Evolutionary conservation across 306 rosid species (phyloP).

Genomic region (Citrullus amarus): DNA sequence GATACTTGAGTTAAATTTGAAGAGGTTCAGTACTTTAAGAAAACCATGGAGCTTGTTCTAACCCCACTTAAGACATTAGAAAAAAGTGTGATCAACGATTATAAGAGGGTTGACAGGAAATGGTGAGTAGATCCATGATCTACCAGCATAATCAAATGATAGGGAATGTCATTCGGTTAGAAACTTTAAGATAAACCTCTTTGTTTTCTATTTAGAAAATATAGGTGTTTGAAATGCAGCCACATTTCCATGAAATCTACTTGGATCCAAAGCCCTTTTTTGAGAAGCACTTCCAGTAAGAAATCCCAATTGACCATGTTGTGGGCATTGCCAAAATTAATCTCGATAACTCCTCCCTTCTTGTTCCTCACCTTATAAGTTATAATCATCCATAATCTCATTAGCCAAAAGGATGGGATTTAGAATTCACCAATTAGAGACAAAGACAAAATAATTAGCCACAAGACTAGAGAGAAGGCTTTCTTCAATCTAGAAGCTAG

Average conservation of each 20-base stretch:
- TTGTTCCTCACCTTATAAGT: neutral
- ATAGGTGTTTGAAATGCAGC: neutral
- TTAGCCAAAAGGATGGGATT: neutral
- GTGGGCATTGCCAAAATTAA: neutral
- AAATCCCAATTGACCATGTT: neutral
- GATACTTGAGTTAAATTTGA: neutral
- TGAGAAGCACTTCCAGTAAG: neutral
- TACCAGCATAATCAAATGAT: neutral
- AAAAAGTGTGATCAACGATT: neutral
- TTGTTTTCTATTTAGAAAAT: neutral
- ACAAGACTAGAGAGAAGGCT: neutral
- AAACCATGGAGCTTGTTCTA: neutral
- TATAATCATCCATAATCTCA: neutral
- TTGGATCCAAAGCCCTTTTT: neutral
- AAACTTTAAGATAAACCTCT: neutral
- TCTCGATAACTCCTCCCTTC: neutral
- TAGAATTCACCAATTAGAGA: neutral
- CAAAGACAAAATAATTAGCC: neutral
- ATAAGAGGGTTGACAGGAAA: neutral
- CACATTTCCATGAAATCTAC: neutral
- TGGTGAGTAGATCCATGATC: constrained; percentile 1
- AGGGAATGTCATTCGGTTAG: neutral
- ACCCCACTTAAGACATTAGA: neutral
- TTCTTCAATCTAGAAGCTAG: neutral
- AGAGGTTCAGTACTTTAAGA: neutral